These are phyloP conservation scores for Vitis cinerea DNA, from an alignment of 164 flowering plant species.

Conservation along the genomic window DNA sequence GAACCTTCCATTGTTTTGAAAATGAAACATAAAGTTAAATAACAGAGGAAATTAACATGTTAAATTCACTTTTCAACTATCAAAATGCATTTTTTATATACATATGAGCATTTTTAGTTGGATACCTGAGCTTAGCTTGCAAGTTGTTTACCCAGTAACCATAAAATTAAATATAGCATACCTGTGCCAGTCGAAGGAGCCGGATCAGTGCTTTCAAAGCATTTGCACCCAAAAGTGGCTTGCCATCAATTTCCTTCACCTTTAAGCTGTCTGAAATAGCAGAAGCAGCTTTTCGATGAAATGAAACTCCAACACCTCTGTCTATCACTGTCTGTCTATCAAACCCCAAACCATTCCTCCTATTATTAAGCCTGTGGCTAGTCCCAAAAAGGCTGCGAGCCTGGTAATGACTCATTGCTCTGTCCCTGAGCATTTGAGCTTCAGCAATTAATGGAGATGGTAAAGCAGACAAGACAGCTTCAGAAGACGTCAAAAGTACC, in stretches of 20 bases:
- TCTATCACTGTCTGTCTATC: slow-evolving; percentile 81
- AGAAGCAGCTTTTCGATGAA: slow-evolving; percentile 64
- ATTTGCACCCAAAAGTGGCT: slow-evolving; percentile 74
- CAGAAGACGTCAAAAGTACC: slow-evolving; percentile 96
- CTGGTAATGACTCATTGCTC: slow-evolving; percentile 93
- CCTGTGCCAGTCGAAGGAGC: slow-evolving; percentile 85
- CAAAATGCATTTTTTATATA: no score
- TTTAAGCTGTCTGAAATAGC: slow-evolving; percentile 58
- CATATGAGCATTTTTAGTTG: no score
- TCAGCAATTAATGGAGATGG: slow-evolving; percentile 93
- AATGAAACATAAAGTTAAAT: no score
- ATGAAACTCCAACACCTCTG: slow-evolving; percentile 81
- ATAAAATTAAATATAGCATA: slow-evolving; percentile 16
- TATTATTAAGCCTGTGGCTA: slow-evolving; percentile 56
- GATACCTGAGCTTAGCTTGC: not conserved
- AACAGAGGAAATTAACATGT: no score
- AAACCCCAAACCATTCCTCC: slow-evolving; percentile 69
- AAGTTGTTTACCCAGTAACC: not conserved
- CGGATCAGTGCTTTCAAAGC: slow-evolving; percentile 81
- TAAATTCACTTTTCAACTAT: no score
- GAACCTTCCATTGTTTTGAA: no score
- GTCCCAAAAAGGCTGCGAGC: slow-evolving; percentile 84
- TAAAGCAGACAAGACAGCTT: slow-evolving; percentile 80
- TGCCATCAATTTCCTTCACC: slow-evolving; percentile 80
- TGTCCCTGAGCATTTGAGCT: slow-evolving; percentile 94